Conservation (phyloP, 1,139 yeast species). For the Nakaseomyces glabratus region DNA sequence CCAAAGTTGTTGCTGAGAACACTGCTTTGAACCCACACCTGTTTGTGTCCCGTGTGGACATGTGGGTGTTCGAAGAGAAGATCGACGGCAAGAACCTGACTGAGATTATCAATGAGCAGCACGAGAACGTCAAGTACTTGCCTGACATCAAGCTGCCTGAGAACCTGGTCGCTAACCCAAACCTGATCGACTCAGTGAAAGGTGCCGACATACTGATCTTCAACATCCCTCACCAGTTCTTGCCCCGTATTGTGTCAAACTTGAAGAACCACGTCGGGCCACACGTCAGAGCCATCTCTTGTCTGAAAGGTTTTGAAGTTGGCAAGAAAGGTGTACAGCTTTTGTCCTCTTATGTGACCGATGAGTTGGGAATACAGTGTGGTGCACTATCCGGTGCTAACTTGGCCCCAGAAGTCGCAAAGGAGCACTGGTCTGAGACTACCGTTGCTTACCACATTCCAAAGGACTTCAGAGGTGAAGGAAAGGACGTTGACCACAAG, state of each 20-base stretch:
- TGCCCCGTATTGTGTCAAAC: slow-evolving; percentile 63
- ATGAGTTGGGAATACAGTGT: slow-evolving; percentile 73
- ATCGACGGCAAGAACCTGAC: slow-evolving; percentile 66
- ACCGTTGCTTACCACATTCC: slow-evolving; percentile 83
- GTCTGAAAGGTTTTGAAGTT: slow-evolving; percentile 88
- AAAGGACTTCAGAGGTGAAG: slow-evolving; percentile 55
- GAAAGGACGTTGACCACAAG: slow-evolving; percentile 61
- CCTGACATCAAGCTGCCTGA: slow-evolving; percentile 73
- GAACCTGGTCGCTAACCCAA: slow-evolving; percentile 79
- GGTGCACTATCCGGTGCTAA: slow-evolving; percentile 95
- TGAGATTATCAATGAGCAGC: slow-evolving; percentile 74
- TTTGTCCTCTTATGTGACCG: slow-evolving; percentile 64
- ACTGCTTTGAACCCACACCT: slow-evolving; percentile 56
- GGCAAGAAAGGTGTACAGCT: slow-evolving; percentile 70
- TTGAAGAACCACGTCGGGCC: slow-evolving; percentile 65
- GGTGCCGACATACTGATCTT: slow-evolving; percentile 78
- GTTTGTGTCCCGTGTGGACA: slow-evolving; percentile 61
- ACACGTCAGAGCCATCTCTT: slow-evolving; percentile 74
- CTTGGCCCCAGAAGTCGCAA: slow-evolving; percentile 90
- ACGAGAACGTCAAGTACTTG: slow-evolving; percentile 82
- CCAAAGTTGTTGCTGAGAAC: slow-evolving; percentile 87
- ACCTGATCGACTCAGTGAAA: slow-evolving; percentile 57
- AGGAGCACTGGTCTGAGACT: slow-evolving; percentile 89
- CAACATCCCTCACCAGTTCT: slow-evolving; percentile 91
- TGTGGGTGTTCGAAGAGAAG: slow-evolving; percentile 93